A percentile compares a stretch with the other conserved stretches of the same genome.
Evolutionary conservation across 2,329 filamentous ascomycete species (phyloP).

Genomic region (Aspergillus jensenii): DNA sequence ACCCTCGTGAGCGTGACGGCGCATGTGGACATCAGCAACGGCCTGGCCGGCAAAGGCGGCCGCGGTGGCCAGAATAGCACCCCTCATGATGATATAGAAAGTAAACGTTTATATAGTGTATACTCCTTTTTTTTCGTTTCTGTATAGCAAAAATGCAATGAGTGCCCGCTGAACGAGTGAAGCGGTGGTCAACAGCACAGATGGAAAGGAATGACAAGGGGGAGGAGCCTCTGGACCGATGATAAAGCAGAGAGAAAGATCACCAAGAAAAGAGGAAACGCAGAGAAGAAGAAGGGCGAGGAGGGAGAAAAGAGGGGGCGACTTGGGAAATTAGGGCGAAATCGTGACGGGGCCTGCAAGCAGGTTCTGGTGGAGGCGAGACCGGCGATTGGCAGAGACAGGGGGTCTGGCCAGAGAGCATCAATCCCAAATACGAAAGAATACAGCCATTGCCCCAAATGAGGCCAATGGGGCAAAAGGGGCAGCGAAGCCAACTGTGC

Average conservation of each 20-base stretch:
- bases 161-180: slow-evolving; percentile 78
- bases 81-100: slow-evolving; percentile 66
- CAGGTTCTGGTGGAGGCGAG: not conserved
- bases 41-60: slow-evolving; percentile 51
- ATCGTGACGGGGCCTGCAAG: slow-evolving; percentile 6
- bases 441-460: not conserved
- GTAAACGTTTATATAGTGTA: slow-evolving; percentile 18
- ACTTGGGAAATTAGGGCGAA: slow-evolving; percentile 12
- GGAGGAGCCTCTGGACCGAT: slow-evolving; percentile 22
- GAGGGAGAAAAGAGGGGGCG: slow-evolving; percentile 11
- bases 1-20: slow-evolving; percentile 54
- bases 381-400: slow-evolving; percentile 11
- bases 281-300: slow-evolving; percentile 7
- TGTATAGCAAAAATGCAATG: slow-evolving; percentile 43
- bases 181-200: slow-evolving; percentile 35
- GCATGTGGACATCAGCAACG: slow-evolving; percentile 55
- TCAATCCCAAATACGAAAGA: no score
- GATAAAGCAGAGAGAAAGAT: slow-evolving; percentile 12
- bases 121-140: slow-evolving; percentile 21
- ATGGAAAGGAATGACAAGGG: slow-evolving; percentile 15
- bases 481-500: no score
- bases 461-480: not conserved
- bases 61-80: slow-evolving; percentile 62
- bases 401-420: slow-evolving; percentile 5
- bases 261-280: slow-evolving; percentile 10